These are phyloP conservation scores for Posidonia australis DNA, from an alignment of 106 monocot species.

Conservation along the genomic window DNA sequence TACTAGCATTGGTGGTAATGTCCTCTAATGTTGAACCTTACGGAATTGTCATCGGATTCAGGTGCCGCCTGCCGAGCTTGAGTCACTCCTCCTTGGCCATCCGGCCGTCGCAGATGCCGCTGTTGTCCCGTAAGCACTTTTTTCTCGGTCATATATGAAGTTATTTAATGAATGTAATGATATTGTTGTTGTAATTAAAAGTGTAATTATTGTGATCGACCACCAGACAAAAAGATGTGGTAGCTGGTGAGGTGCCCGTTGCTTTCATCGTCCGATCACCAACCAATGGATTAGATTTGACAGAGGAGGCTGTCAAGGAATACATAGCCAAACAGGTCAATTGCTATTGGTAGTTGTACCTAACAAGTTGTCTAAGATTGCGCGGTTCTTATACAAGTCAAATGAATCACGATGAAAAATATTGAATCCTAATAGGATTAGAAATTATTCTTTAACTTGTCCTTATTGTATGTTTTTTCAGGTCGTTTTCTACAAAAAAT, in stretches of 20 bases:
- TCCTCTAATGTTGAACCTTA: background rate
- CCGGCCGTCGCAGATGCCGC: constrained; percentile 73
- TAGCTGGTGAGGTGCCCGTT: constrained; percentile 78
- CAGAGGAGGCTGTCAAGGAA: constrained; percentile 68
- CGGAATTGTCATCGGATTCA: constrained; percentile 10
- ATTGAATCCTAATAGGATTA: too few relatives aligned
- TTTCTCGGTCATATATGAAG: too few relatives aligned
- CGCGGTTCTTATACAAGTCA: too few relatives aligned
- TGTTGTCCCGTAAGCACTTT: constrained; percentile 59
- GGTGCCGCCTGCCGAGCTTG: constrained; percentile 91
- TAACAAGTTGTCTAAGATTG: too few relatives aligned
- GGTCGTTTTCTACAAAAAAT: too few relatives aligned
- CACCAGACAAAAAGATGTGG: constrained; percentile 81
- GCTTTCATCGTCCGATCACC: constrained; percentile 57
- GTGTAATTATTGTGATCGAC: background rate
- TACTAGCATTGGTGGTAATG: too few relatives aligned
- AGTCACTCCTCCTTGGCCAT: constrained; percentile 58
- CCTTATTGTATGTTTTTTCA: too few relatives aligned
- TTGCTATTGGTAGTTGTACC: too few relatives aligned
- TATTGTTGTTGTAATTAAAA: too few relatives aligned
- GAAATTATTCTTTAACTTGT: too few relatives aligned
- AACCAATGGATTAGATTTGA: constrained; percentile 39
- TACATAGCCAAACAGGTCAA: constrained; percentile 91
- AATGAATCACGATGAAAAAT: too few relatives aligned
- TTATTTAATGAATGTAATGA: background rate